Evolutionary conservation across 352 stramenopile genomes (phyloP), one percentile per base, ranked within the genome.

Genomic region (Hyaloperonospora arabidopsidis): DNA sequence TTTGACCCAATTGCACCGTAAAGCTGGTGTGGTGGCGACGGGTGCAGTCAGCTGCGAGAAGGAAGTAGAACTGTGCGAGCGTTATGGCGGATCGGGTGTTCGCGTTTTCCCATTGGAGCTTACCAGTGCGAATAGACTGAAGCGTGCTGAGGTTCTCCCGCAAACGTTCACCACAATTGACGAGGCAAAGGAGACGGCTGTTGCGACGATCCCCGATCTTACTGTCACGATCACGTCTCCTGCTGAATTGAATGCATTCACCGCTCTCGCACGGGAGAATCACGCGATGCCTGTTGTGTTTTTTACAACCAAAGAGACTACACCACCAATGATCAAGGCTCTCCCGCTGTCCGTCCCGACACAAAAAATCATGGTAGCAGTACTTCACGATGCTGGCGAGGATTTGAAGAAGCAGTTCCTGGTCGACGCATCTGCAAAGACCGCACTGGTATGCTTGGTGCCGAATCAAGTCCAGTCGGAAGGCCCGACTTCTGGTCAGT

Each of bases 401-500:
- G 65, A 87, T 28, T 49, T 86, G 19, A 87, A 86, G 41, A 66
- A 70, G 18, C 77, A 88, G 50, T 92, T 89, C 43, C 45, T 72
- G 5, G 52, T 87, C 19, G 51, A 65, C 10, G 22, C 70, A 15
- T 66, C 63, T 36, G 59, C 61, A 4, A 68, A 52, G 6, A 66
- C 66, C n/a, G 70, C 74, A 2, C 56, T 89, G 34, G 44, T 79
- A 52, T 73, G 61, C 14, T 49, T 89, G 44, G 72, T 89, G 41
- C 57, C 72, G 6, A 65, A 73, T 1, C 44, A 73, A 49, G 40
- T 38, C 1, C 57, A 72, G 13, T 15, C 60, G 18, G 48, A 64
- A 1, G 46, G 55, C 35, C n/a, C 56, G 65, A 50, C 60, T 57
- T 57, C 66, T 34, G 46, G 55, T 7, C 77, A 72, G 13, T 88